These are phyloP conservation scores for Ascosphaera pollenicola DNA, from an alignment of 2,329 filamentous ascomycete genomes.

Conservation along the genomic window DNA sequence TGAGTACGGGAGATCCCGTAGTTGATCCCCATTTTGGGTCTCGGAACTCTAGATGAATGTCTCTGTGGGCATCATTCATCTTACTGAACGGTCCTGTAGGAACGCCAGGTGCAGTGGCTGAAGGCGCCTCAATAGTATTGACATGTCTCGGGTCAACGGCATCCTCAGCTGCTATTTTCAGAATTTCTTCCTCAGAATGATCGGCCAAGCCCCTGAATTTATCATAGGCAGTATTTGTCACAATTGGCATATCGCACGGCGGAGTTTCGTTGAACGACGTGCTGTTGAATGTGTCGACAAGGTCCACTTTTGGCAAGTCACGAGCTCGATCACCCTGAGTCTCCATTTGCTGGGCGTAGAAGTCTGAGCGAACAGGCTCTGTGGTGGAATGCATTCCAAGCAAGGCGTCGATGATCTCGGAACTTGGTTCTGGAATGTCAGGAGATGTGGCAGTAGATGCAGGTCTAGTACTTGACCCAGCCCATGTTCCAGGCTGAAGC, in stretches of 20 bases:
- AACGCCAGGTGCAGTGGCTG: not conserved
- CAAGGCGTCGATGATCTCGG: constrained; percentile 19
- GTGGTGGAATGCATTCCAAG: constrained; percentile 13
- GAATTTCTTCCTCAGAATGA: not conserved
- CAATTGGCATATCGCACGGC: not conserved
- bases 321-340: not conserved
- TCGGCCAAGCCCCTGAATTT: not conserved
- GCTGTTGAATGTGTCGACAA: not conserved
- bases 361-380: not conserved
- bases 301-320: not conserved
- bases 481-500: not conserved
- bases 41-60: not conserved
- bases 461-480: not conserved
- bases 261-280: not conserved
- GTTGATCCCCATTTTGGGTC: not conserved
- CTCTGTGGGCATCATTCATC: not conserved
- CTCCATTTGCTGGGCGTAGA: not conserved
- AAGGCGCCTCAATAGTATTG: not conserved
- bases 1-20: not conserved
- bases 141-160: not conserved
- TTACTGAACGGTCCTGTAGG: not conserved
- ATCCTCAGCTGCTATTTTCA: not conserved
- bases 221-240: not conserved
- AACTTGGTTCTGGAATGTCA: constrained; percentile 14
- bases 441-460: constrained; percentile 7